phyloP scores from a whole-genome alignment of 495 filamentous ascomycete genomes.

The Neurospora sp. region DNA sequence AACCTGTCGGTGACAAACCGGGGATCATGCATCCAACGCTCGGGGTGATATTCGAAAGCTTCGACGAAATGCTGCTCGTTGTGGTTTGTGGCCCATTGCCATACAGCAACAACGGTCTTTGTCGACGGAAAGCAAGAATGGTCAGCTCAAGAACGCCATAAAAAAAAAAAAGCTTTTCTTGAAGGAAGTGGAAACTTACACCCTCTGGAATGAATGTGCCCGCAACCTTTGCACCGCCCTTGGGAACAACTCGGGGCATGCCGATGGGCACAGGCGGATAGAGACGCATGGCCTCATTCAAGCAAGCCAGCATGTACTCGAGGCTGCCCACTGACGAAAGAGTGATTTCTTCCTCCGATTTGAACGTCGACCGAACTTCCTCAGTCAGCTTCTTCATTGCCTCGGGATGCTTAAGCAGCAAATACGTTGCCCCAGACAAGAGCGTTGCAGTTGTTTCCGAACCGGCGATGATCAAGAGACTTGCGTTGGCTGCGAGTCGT shows the following conservation, averaged over 20 bases:
- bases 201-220: slow-evolving; percentile 33
- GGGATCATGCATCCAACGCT: slow-evolving; percentile 36
- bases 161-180: background rate
- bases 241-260: slow-evolving; percentile 33
- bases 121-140: background rate
- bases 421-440: slow-evolving; percentile 36
- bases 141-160: background rate
- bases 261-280: slow-evolving; percentile 42
- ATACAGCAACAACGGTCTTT: slow-evolving; percentile 39
- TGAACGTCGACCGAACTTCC: slow-evolving; percentile 42
- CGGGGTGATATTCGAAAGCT: slow-evolving; percentile 36
- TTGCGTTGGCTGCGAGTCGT: slow-evolving; percentile 14
- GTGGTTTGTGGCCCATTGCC: slow-evolving; percentile 38
- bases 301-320: slow-evolving; percentile 40
- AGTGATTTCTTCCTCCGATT: slow-evolving; percentile 36
- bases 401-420: slow-evolving; percentile 34
- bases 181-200: slow-evolving; percentile 16
- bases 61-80: slow-evolving; percentile 32
- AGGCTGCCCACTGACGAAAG: slow-evolving; percentile 30
- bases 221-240: slow-evolving; percentile 33
- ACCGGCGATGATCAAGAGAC: slow-evolving; percentile 18
- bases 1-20: slow-evolving; percentile 34
- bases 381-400: slow-evolving; percentile 27
- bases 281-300: slow-evolving; percentile 45
- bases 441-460: slow-evolving; percentile 48